A percentile compares a stretch with the other conserved stretches of the same genome.
Conservation (phyloP, 2,329 filamentous ascomycete genomes). For the Phialophora macrospora region DNA sequence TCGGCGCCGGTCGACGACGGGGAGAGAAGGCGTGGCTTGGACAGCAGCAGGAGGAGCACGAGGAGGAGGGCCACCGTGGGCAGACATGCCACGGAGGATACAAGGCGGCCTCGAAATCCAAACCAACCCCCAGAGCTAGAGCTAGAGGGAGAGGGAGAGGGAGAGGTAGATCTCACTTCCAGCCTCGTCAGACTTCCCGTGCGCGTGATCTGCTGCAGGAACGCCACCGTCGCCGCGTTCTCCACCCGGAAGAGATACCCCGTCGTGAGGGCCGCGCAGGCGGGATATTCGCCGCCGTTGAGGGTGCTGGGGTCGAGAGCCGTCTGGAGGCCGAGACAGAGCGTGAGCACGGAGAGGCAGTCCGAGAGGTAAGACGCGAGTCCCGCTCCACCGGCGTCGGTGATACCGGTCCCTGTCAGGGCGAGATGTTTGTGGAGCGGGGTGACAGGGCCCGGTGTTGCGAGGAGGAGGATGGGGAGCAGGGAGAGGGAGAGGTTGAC, state of each 20-base stretch:
- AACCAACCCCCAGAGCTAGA: neutral
- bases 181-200: slow-evolving; percentile 56
- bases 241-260: slow-evolving; percentile 53
- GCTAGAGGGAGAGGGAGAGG: no score
- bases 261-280: slow-evolving; percentile 51
- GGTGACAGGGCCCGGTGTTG: slow-evolving; percentile 12
- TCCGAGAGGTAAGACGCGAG: neutral
- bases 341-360: neutral
- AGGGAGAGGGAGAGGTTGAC: slow-evolving; percentile 10
- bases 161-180: slow-evolving; percentile 28
- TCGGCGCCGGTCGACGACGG: neutral
- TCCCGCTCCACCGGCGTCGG: no score
- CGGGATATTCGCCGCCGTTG: slow-evolving; percentile 50
- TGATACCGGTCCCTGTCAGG: neutral
- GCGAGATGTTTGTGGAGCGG: slow-evolving; percentile 16
- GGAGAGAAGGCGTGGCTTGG: no score
- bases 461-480: slow-evolving; percentile 26
- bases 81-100: neutral
- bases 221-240: slow-evolving; percentile 58
- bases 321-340: slow-evolving; percentile 54
- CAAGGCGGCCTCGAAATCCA: no score
- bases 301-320: slow-evolving; percentile 63
- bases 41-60: slow-evolving; percentile 3
- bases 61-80: slow-evolving; percentile 1
- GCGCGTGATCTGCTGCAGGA: slow-evolving; percentile 60